Percentiles rank a stretch among this genome's conserved stretches.
Evolutionary conservation across 2,329 filamentous ascomycete species (phyloP).

Genomic region (Cladosporium sp.): DNA sequence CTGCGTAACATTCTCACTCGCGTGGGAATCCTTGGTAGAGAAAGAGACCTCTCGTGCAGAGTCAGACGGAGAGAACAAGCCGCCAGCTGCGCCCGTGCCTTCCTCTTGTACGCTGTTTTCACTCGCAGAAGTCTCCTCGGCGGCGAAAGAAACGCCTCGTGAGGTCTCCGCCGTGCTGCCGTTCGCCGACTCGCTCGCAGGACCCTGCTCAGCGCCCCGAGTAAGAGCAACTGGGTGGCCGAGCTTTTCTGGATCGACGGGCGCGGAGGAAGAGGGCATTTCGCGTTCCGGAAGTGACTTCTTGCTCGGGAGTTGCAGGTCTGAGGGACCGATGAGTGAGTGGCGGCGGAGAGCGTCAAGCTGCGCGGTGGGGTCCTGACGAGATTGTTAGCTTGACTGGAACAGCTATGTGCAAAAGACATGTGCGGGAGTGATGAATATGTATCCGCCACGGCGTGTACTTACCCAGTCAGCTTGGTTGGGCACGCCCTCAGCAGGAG

Average conservation of each 20-base stretch:
- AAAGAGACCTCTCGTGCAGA: no score
- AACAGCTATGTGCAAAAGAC: background rate
- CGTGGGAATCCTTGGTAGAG: background rate
- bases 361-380: constrained; percentile 49
- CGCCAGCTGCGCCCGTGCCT: no score
- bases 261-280: constrained; percentile 36
- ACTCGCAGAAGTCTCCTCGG: background rate
- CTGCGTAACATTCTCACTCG: background rate
- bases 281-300: constrained; percentile 31
- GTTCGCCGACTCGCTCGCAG: background rate
- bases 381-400: background rate
- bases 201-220: background rate
- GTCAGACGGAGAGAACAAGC: no score
- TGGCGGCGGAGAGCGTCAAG: constrained; percentile 51
- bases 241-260: constrained; percentile 3
- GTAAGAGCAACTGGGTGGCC: constrained; percentile 21
- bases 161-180: background rate
- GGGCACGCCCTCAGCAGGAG: constrained; percentile 79
- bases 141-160: background rate
- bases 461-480: constrained; percentile 93
- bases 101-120: no score
- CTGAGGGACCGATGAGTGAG: constrained; percentile 41
- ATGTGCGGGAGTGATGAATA: no score
- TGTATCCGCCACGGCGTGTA: constrained; percentile 36
- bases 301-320: constrained; percentile 35